Conservation (phyloP, 176 grass and related monocot genomes). For the Olyra latifolia region DNA sequence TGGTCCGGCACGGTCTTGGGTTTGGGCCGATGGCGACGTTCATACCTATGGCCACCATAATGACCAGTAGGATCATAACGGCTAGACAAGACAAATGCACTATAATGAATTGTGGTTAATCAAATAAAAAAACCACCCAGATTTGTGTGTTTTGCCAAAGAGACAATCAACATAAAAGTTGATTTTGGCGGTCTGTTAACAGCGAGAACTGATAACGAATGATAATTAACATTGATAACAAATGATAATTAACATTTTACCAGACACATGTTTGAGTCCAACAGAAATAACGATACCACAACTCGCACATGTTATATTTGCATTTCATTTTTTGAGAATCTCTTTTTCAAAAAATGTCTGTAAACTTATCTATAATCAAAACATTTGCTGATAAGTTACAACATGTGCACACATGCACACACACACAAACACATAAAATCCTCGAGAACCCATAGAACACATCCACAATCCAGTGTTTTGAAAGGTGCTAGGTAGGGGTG, state of each 20-base stretch:
- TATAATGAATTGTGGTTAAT: slow-evolving; percentile 4
- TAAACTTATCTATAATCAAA: background rate
- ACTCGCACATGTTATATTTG: background rate
- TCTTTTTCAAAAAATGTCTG: background rate
- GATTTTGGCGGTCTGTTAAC: background rate
- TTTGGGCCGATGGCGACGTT: too few relatives aligned
- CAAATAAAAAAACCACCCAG: background rate
- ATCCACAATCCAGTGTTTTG: too few relatives aligned
- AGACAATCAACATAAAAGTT: slow-evolving; percentile 8
- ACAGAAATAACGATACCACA: background rate
- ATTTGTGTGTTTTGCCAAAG: background rate
- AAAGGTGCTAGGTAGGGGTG: too few relatives aligned
- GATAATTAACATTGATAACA: too few relatives aligned
- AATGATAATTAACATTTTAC: background rate
- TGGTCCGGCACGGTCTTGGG: too few relatives aligned
- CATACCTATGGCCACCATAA: too few relatives aligned
- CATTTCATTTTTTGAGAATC: background rate
- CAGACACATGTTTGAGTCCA: background rate
- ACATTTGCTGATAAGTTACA: background rate
- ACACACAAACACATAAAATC: background rate
- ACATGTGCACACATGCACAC: background rate
- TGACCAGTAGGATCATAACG: too few relatives aligned
- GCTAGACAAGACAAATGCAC: too few relatives aligned
- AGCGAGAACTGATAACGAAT: background rate
- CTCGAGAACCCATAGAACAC: background rate